Percentiles rank a stretch among this genome's conserved stretches.
Conservation (phyloP, 1,284 basidiomycete genomes). For the Sporisorium iseilematis-ciliati region DNA sequence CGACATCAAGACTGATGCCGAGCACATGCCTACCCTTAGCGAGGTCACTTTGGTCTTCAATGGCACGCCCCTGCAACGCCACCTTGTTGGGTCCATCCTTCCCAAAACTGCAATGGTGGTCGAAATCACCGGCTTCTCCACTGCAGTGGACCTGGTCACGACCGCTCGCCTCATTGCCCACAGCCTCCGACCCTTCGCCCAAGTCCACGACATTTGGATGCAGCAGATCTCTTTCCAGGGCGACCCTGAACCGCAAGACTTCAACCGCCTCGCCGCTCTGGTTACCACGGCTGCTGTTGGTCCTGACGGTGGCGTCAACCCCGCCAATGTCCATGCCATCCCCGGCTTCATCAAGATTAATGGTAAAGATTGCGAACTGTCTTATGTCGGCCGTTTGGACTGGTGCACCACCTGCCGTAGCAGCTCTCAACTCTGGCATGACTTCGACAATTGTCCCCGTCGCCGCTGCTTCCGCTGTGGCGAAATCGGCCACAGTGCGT, state of each 20-base stretch:
- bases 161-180: not conserved
- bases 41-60: not conserved
- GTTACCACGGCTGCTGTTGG: not conserved
- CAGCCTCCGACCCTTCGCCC: not conserved
- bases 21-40: not conserved
- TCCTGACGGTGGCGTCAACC: not conserved
- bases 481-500: not conserved
- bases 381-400: not conserved
- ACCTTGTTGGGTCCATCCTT: not conserved
- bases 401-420: not conserved
- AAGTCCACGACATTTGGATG: not conserved
- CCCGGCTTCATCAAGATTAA: not conserved
- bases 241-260: not conserved
- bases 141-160: not conserved
- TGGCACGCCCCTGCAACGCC: not conserved
- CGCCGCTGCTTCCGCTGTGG: not conserved
- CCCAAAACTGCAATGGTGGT: not conserved
- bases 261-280: not conserved
- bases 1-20: not conserved
- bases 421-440: not conserved
- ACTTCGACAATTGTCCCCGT: not conserved
- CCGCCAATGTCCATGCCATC: not conserved
- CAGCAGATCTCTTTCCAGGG: not conserved
- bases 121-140: not conserved
- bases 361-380: not conserved